Base-by-base conservation (phyloP, 805 yeast species). In the Ogataea methylovora region DNA sequence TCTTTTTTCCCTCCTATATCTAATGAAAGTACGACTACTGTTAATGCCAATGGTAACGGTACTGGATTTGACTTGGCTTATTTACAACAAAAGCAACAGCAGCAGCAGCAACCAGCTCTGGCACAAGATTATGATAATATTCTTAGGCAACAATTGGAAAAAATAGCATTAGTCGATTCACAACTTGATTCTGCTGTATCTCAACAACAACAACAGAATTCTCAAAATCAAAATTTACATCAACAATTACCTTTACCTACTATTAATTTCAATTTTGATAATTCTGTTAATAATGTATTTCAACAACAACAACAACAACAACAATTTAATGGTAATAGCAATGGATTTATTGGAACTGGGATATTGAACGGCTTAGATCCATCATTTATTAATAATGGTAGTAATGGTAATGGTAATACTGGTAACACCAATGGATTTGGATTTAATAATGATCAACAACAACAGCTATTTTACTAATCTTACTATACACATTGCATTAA, bases 71-170 rank as follows among this genome's bases (percentile, higher is more conserved):
- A 20, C 9, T 20, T 20, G 8, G 9, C 22, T 20, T 9, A 20
- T 20, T 20, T 20, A 20, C 22, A 20, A 20, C 6, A 20, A 6
- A 13, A 15, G 18, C 20, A 27, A 26, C 41, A 35, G 16, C 32
- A 30, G 22, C 39, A 33, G 3, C 34, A 33, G 10, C 37, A 34
- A 13, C 31, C 31, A 24, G 34, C 30, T 14, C 21, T 20, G 22
- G 9, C 9, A 9, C 22, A 6, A 30, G 51, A 53, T 41, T 51
- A 52, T 39, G 58, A 52, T 33, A 30, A 40, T 27, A 29, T 53
- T 25, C 38, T 54, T 26, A 44, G 48, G 30, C 57, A 49, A 37
- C 60, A 54, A 27, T 35, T 54, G 15, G 58, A 54, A 21, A 51
- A 47, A 24, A 39, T 54, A 44, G 43, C 56, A 4, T 24, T 27